Evolutionary conservation across 176 grass and related monocot species (phyloP).

Genomic region (Bonia amplexicaulis): DNA sequence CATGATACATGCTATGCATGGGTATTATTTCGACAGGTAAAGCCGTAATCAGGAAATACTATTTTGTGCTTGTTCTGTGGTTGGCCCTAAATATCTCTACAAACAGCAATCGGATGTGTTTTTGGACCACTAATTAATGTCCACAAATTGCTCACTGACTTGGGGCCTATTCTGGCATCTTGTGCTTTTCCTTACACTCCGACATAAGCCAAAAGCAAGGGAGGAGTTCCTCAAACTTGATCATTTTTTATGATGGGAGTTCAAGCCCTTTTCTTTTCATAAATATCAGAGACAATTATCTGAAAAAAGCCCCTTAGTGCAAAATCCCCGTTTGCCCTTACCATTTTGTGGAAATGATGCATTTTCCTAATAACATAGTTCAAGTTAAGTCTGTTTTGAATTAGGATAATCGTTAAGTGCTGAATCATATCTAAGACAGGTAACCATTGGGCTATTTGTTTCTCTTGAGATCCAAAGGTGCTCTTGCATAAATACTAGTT

Average conservation of each 20-base stretch:
- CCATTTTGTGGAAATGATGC: not conserved
- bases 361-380: not conserved
- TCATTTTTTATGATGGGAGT: not conserved
- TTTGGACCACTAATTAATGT: not conserved
- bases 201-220: slow-evolving; percentile 19
- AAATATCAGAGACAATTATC: not conserved
- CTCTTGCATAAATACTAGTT: slow-evolving; percentile 26
- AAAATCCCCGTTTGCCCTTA: slow-evolving; percentile 1
- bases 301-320: not conserved
- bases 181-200: not conserved
- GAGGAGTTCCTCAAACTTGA: not conserved
- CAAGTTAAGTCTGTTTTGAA: not conserved
- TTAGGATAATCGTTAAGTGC: not conserved
- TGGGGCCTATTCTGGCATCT: slow-evolving; percentile 17
- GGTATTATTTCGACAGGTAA: slow-evolving; percentile 99
- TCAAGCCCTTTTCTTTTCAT: slow-evolving; percentile 19
- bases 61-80: not conserved
- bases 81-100: slow-evolving; percentile 10
- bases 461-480: slow-evolving; percentile 9
- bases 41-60: not conserved
- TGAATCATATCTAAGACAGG: not conserved
- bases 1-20: slow-evolving; percentile 98
- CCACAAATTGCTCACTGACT: not conserved
- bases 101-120: not conserved
- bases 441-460: not conserved